Evolutionary conservation across 2,329 filamentous ascomycete species (phyloP).

Genomic region (Colletotrichum caudatum): DNA sequence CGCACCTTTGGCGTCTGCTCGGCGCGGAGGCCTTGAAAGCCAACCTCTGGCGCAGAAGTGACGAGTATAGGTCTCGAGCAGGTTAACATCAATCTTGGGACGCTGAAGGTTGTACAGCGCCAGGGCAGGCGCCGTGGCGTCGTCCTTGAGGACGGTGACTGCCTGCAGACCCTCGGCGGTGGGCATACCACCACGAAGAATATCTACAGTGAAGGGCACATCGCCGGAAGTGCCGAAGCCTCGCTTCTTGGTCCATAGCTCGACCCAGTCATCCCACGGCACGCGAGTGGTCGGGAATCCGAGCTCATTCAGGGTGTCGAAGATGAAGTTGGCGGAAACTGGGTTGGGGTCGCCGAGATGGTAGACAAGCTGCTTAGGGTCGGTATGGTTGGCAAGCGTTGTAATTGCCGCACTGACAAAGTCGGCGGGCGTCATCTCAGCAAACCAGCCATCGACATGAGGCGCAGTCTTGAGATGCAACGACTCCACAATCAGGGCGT

Average conservation of each 20-base stretch:
- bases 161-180: conserved; percentile 76
- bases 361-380: conserved; percentile 74
- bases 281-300: conserved; percentile 78
- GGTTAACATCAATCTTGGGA: conserved; percentile 74
- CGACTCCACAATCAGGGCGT: conserved; percentile 81
- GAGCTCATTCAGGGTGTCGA: conserved; percentile 72
- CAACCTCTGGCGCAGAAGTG: conserved; percentile 86
- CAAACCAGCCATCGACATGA: conserved; percentile 78
- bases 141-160: conserved; percentile 80
- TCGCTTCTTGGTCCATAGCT: conserved; percentile 78
- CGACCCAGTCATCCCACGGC: conserved; percentile 79
- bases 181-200: conserved; percentile 85
- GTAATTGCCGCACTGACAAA: conserved; percentile 82
- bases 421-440: conserved; percentile 88
- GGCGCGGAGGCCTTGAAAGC: conserved; percentile 73
- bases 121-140: conserved; percentile 72
- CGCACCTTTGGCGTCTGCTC: conserved; percentile 49
- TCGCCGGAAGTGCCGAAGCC: conserved; percentile 73
- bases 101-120: conserved; percentile 66
- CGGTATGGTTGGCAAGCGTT: conserved; percentile 73
- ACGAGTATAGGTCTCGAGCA: conserved; percentile 83
- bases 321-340: conserved; percentile 74
- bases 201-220: conserved; percentile 81
- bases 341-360: conserved; percentile 81
- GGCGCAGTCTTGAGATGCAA: conserved; percentile 78